Evolutionary conservation across 2,329 filamentous ascomycete genomes (phyloP).

Genomic region (Pseudocercospora fuligena): DNA sequence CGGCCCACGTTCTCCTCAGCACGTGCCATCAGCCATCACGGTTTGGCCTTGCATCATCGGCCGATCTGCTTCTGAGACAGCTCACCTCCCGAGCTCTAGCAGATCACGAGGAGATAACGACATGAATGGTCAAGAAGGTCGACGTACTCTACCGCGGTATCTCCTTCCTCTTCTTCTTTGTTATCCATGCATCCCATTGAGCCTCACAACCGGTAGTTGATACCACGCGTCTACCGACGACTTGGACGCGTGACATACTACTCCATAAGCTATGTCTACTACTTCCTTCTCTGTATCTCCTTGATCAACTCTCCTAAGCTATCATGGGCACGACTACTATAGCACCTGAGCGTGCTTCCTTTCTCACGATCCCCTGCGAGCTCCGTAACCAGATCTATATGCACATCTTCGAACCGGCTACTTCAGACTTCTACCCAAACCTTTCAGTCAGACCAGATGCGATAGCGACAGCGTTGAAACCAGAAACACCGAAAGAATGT

Average conservation of each 20-base stretch:
- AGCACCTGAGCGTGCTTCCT: conserved; percentile 23
- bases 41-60: neutral
- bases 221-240: conserved; percentile 1
- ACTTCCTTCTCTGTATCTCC: neutral
- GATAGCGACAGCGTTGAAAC: conserved; percentile 21
- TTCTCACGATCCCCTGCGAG: conserved; percentile 38
- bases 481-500: neutral
- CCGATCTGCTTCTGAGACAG: neutral
- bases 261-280: neutral
- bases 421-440: conserved; percentile 1
- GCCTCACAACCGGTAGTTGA: conserved; percentile 2
- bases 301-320: neutral
- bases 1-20: neutral
- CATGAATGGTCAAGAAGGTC: neutral
- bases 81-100: neutral
- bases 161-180: conserved; percentile 1
- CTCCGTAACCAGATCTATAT: conserved; percentile 38
- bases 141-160: neutral
- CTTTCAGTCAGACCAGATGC: conserved; percentile 16
- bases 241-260: neutral
- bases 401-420: conserved; percentile 32
- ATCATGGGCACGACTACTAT: conserved; percentile 7
- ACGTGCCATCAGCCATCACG: neutral
- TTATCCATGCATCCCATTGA: conserved; percentile 4
- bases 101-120: neutral